Conservation (phyloP, 2,329 filamentous ascomycete species). For the Nemania sp. region DNA sequence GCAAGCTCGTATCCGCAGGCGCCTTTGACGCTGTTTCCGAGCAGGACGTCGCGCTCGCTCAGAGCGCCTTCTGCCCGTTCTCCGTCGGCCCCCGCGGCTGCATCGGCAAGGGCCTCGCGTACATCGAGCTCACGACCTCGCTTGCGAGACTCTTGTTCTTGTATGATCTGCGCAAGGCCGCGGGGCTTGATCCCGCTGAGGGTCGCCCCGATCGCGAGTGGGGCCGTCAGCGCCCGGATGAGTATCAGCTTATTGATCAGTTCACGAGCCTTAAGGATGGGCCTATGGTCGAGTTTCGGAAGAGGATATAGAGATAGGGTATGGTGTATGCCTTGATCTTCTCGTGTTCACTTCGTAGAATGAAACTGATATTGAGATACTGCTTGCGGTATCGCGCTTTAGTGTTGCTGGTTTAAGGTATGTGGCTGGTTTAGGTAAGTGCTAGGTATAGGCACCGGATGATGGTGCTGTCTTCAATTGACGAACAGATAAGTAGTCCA, state of each 20-base stretch:
- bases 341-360: no score
- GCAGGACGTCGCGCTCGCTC: constrained; percentile 57
- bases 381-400: no score
- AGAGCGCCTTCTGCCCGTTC: constrained; percentile 75
- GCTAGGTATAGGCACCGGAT: no score
- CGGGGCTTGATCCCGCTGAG: constrained; percentile 56
- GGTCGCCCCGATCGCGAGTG: constrained; percentile 52
- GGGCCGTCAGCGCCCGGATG: constrained; percentile 57
- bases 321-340: no score
- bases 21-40: constrained; percentile 46
- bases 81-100: constrained; percentile 70
- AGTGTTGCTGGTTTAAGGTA: no score
- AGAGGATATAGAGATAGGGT: constrained; percentile 24
- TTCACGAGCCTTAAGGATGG: constrained; percentile 77
- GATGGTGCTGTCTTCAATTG: no score
- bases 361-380: no score
- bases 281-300: constrained; percentile 66
- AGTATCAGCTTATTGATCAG: constrained; percentile 72
- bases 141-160: constrained; percentile 63
- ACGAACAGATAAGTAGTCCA: no score
- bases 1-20: constrained; percentile 38
- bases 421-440: no score
- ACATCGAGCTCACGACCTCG: constrained; percentile 67
- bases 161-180: constrained; percentile 62
- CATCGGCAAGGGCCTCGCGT: constrained; percentile 71